A percentile compares a stretch with the other conserved stretches of the same genome.
These are phyloP conservation scores for Penicilliopsis zonata DNA, from an alignment of 495 filamentous ascomycete genomes.

Conservation along the genomic window DNA sequence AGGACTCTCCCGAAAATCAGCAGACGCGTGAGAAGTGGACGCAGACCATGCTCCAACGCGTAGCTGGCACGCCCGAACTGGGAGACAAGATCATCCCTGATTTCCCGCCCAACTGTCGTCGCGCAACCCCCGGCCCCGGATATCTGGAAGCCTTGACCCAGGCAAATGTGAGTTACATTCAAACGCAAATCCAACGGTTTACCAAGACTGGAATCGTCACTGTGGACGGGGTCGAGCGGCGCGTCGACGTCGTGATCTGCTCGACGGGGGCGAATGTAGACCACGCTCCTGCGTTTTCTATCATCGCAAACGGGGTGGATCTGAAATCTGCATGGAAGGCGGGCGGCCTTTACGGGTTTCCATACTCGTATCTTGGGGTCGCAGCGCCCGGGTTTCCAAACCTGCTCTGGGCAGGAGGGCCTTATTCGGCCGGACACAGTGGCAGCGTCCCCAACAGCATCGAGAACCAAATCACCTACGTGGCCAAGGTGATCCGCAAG, in stretches of 20 bases:
- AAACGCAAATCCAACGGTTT: conserved; percentile 42
- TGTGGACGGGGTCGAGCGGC: conserved; percentile 32
- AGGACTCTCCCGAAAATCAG: conserved; percentile 38
- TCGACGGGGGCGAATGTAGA: conserved; percentile 55
- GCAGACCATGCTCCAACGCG: conserved; percentile 35
- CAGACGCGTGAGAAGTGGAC: conserved; percentile 37
- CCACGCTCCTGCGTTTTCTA: conserved; percentile 46
- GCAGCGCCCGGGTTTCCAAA: conserved; percentile 56
- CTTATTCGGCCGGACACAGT: conserved; percentile 35
- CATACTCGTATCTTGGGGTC: conserved; percentile 53
- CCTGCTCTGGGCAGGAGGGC: conserved; percentile 40
- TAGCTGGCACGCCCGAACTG: conserved; percentile 43
- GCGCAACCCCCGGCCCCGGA: conserved; percentile 57
- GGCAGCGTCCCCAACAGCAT: conserved; percentile 39
- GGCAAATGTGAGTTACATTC: conserved; percentile 50
- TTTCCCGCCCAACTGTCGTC: conserved; percentile 56
- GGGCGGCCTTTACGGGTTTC: conserved; percentile 42
- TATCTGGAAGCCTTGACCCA: conserved; percentile 59
- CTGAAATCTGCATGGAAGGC: conserved; percentile 38
- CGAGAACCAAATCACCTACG: conserved; percentile 47
- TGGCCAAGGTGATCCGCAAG: conserved; percentile 54
- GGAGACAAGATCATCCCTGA: conserved; percentile 45
- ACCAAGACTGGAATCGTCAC: conserved; percentile 45
- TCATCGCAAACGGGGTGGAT: conserved; percentile 38
- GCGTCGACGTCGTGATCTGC: conserved; percentile 52